These are phyloP conservation scores for Erysimum cheiranthoides DNA, from an alignment of 345 rosid species.

Conservation along the genomic window DNA sequence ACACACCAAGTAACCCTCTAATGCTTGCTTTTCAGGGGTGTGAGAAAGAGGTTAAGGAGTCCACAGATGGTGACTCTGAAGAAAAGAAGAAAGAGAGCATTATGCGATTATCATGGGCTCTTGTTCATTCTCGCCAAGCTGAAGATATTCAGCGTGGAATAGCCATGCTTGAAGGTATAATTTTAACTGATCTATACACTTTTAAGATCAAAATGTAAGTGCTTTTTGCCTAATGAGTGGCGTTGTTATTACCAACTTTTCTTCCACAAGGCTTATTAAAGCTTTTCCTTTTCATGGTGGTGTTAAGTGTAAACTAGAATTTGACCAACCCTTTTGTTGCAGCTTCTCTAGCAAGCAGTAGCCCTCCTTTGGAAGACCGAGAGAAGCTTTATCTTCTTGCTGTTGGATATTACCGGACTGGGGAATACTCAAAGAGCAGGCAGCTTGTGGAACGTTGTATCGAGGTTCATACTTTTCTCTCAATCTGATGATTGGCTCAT, in stretches of 20 bases:
- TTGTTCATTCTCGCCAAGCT: constrained; percentile 74
- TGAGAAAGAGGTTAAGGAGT: constrained; percentile 76
- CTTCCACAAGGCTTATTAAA: not conserved
- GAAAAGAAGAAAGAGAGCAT: constrained; percentile 64
- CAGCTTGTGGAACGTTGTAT: constrained; percentile 69
- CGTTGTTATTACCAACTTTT: not conserved
- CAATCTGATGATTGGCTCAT: not conserved
- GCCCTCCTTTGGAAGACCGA: constrained; percentile 56
- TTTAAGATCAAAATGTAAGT: no score
- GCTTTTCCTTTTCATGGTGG: constrained; percentile 1
- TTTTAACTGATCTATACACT: not conserved
- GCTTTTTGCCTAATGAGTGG: not conserved
- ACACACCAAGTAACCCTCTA: not conserved
- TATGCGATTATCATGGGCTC: constrained; percentile 90
- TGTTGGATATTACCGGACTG: constrained; percentile 76
- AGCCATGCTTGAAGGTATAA: constrained; percentile 74
- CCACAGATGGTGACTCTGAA: constrained; percentile 57
- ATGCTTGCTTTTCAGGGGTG: constrained; percentile 57
- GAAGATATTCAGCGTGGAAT: constrained; percentile 84
- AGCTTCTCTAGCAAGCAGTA: constrained; percentile 64
- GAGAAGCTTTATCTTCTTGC: constrained; percentile 88
- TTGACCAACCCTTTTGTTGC: constrained; percentile 31
- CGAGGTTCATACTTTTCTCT: constrained; percentile 52
- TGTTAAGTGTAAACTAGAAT: not conserved
- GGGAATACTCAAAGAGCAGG: constrained; percentile 71